Evolutionary conservation across 2,329 filamentous ascomycete species (phyloP), one percentile per base, ranked within the genome.

Genomic region (Diaporthe citriasiana): DNA sequence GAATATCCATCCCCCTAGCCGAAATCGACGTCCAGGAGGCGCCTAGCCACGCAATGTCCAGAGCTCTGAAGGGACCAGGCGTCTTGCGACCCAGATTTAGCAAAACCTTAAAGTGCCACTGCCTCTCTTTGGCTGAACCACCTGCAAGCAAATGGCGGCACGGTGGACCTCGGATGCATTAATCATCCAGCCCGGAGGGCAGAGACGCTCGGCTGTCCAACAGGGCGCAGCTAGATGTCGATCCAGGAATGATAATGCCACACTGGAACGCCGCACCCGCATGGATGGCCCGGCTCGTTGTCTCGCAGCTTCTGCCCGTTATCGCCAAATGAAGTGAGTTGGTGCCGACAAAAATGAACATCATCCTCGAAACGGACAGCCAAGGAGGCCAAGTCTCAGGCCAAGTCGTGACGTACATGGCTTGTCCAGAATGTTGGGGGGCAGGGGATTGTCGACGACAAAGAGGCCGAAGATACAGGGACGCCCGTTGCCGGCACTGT

Each of bases 351-450:
- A 47, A 56, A 68, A 51, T 63, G 63, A 53, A 73, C 55, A 45
- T 63, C 55, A 42, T 70, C 42, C 50, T 70, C 70, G 27, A 59
- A 17, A 17, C 25, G 63, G 22, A 73, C 50, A 73, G 56, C 73
- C 73, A 74, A 73, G 73, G 63, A 53, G 47, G 53, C 70, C 30
- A 51, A 63, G 70, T 70, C 65, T 42, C 30, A 40, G 50, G 33
- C 42, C 30, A 65, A 74, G 73, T 74, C 70, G 73, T 74, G 73
- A 74, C 73, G 73, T 74, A 73, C 70, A 74, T 50, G 73, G 73
- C 73, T 73, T 74, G 38, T 19, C 47, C 47, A 40, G 40, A 53
- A 53, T 30, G 63, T 22, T 68, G 63, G 22, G 72, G 30, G 73
- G 38, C 65, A 69, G 63, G 71, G 71, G 25, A 70, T 65, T 50